These are phyloP conservation scores for Hemileccinum impolitum DNA, from an alignment of 768 basidiomycete species.

Conservation along the genomic window DNA sequence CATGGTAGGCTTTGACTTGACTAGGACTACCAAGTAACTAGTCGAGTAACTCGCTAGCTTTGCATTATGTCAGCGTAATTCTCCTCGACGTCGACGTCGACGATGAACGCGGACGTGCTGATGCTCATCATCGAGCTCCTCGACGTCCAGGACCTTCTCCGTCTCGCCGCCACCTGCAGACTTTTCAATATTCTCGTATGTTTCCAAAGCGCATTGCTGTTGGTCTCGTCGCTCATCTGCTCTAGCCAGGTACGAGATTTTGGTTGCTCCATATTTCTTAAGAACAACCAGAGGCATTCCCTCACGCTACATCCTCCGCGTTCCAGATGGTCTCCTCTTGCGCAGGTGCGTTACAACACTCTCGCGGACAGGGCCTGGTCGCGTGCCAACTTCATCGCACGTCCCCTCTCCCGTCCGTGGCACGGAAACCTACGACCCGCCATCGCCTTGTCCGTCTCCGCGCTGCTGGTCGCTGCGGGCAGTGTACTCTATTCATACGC, in stretches of 20 bases:
- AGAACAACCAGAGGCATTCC: slow-evolving; percentile 51
- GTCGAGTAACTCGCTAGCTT: not conserved
- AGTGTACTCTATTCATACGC: slow-evolving; percentile 53
- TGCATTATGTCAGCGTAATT: slow-evolving; percentile 19
- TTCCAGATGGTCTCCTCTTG: slow-evolving; percentile 41
- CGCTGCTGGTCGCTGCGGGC: slow-evolving; percentile 62
- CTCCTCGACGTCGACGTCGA: not conserved
- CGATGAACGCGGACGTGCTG: slow-evolving; percentile 54
- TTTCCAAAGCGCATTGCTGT: slow-evolving; percentile 14
- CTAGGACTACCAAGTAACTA: slow-evolving; percentile 1
- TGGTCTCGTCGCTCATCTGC: not conserved
- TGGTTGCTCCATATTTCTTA: slow-evolving; percentile 57
- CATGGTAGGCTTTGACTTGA: slow-evolving; percentile 44
- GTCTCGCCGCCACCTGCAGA: slow-evolving; percentile 30
- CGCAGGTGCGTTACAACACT: slow-evolving; percentile 48
- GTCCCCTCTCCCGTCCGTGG: slow-evolving; percentile 64
- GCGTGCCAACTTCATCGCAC: slow-evolving; percentile 49
- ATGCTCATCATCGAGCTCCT: slow-evolving; percentile 50
- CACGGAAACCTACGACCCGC: slow-evolving; percentile 50
- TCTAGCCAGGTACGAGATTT: slow-evolving; percentile 50
- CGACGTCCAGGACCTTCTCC: slow-evolving; percentile 39
- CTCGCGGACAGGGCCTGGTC: slow-evolving; percentile 55
- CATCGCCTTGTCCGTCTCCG: slow-evolving; percentile 51
- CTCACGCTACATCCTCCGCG: slow-evolving; percentile 46
- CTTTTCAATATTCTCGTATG: slow-evolving; percentile 39